These are phyloP conservation scores for Austroboletus novae-zelandiae DNA, from an alignment of 1,284 basidiomycete genomes.

Conservation along the genomic window DNA sequence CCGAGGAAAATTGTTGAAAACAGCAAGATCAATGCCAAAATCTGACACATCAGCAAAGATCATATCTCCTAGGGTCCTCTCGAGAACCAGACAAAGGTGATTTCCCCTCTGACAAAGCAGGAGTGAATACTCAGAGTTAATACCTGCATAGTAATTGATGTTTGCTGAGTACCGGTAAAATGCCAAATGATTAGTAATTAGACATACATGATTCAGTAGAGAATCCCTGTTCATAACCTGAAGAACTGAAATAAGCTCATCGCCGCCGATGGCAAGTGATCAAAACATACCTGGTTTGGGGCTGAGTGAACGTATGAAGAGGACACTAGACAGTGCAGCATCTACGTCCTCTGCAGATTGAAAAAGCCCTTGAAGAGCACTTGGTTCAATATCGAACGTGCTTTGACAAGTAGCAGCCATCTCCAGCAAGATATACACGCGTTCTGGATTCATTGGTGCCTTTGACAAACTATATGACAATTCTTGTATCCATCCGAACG, in stretches of 20 bases:
- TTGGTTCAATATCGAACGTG: not conserved
- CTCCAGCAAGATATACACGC: not conserved
- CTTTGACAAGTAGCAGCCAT: slow-evolving; percentile 14
- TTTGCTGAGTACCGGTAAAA: not conserved
- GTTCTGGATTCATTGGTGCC: not conserved
- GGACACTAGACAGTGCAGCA: slow-evolving; percentile 27
- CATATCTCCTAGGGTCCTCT: slow-evolving; percentile 10
- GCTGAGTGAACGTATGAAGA: no score
- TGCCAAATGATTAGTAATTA: not conserved
- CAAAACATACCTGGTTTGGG: slow-evolving; percentile 9
- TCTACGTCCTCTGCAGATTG: slow-evolving; percentile 18
- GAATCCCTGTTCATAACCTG: not conserved
- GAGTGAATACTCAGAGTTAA: not conserved
- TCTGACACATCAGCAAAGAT: slow-evolving; percentile 3
- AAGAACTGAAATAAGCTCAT: slow-evolving; percentile 1
- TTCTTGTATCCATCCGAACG: slow-evolving; percentile 38
- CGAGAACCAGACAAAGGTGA: slow-evolving; percentile 27
- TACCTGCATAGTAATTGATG: slow-evolving; percentile 7
- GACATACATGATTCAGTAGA: not conserved
- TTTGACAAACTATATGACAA: not conserved
- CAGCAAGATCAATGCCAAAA: slow-evolving; percentile 34
- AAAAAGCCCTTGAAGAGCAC: not conserved
- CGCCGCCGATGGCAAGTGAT: not conserved
- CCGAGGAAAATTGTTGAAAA: slow-evolving; percentile 32
- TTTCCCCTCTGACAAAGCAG: slow-evolving; percentile 20